These are phyloP conservation scores for Trichopus zeylanicus DNA, from an alignment of 116 monocot species.

Conservation along the genomic window DNA sequence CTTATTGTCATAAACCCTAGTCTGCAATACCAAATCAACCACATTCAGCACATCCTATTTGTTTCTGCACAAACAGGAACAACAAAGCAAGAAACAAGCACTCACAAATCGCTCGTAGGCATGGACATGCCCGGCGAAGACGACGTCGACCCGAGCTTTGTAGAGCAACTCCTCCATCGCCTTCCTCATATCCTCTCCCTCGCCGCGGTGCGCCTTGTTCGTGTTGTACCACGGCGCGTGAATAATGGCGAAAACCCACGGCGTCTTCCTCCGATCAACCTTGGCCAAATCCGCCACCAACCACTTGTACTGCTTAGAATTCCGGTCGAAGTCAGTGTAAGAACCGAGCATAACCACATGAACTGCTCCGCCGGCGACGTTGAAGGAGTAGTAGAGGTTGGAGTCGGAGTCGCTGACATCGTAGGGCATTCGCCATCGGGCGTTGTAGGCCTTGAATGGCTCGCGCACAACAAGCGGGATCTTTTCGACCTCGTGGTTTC, in stretches of 20 bases:
- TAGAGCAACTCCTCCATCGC: conserved; percentile 57
- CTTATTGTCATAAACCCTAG: conserved; percentile 34
- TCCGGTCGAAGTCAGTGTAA: conserved; percentile 48
- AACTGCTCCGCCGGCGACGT: conserved; percentile 43
- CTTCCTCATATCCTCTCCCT: conserved; percentile 71
- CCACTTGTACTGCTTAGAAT: conserved; percentile 63
- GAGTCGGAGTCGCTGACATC: conserved; percentile 39
- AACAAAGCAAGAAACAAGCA: not conserved
- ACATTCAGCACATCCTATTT: not conserved
- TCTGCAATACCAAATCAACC: conserved; percentile 9
- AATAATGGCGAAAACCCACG: conserved; percentile 61
- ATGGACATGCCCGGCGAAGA: conserved; percentile 88
- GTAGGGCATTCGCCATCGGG: conserved; percentile 74
- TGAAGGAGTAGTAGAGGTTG: conserved; percentile 88
- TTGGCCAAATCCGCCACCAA: conserved; percentile 38
- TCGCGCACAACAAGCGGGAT: conserved; percentile 29
- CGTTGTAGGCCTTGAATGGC: conserved; percentile 64
- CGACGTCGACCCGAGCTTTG: conserved; percentile 49
- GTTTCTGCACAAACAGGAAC: not conserved
- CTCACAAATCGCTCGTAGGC: conserved; percentile 85
- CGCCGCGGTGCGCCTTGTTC: conserved; percentile 65
- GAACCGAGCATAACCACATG: conserved; percentile 88
- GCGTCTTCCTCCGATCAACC: conserved; percentile 39
- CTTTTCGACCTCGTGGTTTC: conserved; percentile 83
- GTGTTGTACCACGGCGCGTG: conserved; percentile 93